These are phyloP conservation scores for Gloeophyllum trabeum DNA, from an alignment of 768 basidiomycete species.

Conservation along the genomic window DNA sequence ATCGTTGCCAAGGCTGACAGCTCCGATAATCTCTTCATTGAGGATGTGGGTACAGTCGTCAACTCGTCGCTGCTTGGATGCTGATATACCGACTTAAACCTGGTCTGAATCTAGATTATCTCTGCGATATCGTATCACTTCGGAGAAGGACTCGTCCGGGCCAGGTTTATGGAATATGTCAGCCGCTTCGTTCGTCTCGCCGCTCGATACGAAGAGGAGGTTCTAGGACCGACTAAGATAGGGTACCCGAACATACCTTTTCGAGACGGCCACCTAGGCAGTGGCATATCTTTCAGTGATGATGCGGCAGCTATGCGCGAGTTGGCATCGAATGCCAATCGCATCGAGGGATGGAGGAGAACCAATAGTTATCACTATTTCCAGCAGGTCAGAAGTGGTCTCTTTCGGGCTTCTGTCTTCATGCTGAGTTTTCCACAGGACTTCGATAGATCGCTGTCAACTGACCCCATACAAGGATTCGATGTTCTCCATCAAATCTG, in stretches of 20 bases:
- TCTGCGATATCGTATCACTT: slow-evolving; percentile 86
- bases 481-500: slow-evolving; percentile 83
- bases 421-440: slow-evolving; percentile 35
- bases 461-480: slow-evolving; percentile 61
- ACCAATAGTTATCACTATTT: slow-evolving; percentile 73
- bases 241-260: slow-evolving; percentile 57
- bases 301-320: slow-evolving; percentile 59
- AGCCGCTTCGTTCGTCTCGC: slow-evolving; percentile 81
- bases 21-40: slow-evolving; percentile 81
- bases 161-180: slow-evolving; percentile 86
- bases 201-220: slow-evolving; percentile 85
- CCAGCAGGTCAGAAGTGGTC: slow-evolving; percentile 39
- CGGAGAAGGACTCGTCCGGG: slow-evolving; percentile 80
- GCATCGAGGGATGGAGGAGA: slow-evolving; percentile 90
- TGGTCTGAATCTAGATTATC: slow-evolving; percentile 49
- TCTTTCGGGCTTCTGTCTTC: not conserved
- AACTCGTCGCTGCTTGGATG: not conserved
- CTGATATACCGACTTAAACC: no score
- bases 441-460: slow-evolving; percentile 40
- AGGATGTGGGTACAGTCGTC: slow-evolving; percentile 58
- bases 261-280: slow-evolving; percentile 51
- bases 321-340: slow-evolving; percentile 60
- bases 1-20: slow-evolving; percentile 44
- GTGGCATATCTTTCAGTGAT: slow-evolving; percentile 72
- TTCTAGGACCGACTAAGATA: slow-evolving; percentile 57